Evolutionary conservation across 2,329 filamentous ascomycete genomes (phyloP).

Genomic region (Aphanoascus verrucosus): DNA sequence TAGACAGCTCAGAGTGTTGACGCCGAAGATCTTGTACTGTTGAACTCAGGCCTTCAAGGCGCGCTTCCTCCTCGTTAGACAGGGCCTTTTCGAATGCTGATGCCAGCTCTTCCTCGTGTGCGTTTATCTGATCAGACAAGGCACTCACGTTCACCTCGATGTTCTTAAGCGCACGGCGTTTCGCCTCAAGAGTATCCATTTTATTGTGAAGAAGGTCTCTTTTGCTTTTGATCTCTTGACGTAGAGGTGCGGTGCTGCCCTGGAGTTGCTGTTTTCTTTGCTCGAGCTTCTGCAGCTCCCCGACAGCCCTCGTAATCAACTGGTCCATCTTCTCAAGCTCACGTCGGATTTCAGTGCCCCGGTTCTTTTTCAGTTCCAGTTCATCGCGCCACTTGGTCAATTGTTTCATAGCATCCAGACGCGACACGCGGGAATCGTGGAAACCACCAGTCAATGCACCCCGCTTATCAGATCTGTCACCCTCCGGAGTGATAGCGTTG

Average conservation of each 20-base stretch:
- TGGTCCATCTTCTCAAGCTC: slow-evolving; percentile 74
- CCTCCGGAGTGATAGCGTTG: slow-evolving; percentile 86
- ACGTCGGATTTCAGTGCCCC: slow-evolving; percentile 54
- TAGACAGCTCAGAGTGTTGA: slow-evolving; percentile 65
- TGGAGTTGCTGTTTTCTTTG: slow-evolving; percentile 69
- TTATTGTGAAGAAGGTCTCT: slow-evolving; percentile 63
- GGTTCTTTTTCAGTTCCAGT: slow-evolving; percentile 55
- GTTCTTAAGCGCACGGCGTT: slow-evolving; percentile 52
- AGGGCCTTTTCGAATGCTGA: slow-evolving; percentile 90
- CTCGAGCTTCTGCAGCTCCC: slow-evolving; percentile 71
- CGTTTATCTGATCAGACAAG: slow-evolving; percentile 61
- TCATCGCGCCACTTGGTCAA: slow-evolving; percentile 65
- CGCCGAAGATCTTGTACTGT: slow-evolving; percentile 63
- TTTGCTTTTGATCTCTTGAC: slow-evolving; percentile 65
- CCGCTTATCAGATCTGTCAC: slow-evolving; percentile 88
- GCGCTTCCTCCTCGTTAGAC: slow-evolving; percentile 67
- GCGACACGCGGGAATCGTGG: slow-evolving; percentile 74
- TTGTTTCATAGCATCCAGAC: slow-evolving; percentile 70
- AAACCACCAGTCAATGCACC: slow-evolving; percentile 93
- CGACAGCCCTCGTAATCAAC: slow-evolving; percentile 75
- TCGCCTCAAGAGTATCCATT: slow-evolving; percentile 61
- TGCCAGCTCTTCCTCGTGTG: slow-evolving; percentile 67
- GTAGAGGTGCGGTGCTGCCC: slow-evolving; percentile 68
- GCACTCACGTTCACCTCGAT: slow-evolving; percentile 66
- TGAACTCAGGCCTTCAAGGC: slow-evolving; percentile 60